Base-by-base conservation (phyloP, 2,329 filamentous ascomycete species). In the Chaetomiaceae sp. region DNA sequence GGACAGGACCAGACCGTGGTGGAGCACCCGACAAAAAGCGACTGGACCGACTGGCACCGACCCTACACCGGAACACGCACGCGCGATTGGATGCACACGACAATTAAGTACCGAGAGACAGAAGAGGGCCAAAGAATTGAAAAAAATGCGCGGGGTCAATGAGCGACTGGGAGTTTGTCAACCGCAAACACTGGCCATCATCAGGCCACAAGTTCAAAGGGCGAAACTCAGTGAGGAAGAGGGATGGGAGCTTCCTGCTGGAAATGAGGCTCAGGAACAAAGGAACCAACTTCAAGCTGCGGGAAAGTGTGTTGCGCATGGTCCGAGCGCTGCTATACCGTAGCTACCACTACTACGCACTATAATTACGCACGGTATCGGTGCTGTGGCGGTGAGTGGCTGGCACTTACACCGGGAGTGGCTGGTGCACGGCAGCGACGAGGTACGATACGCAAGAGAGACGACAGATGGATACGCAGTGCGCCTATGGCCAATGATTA, bases 91-190 rank as follows among this genome's bases (percentile, higher is more conserved):
- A 41, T 16, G 27, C 29, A 44, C 34, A 36, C 42, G 30, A 21
- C 36, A 38, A 37, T n/a, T 7, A 37, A 38, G 14, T 36, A n/a
- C 23, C 33, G 34, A 46, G 46, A n/a, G 23, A 46, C 20, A 33
- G 32, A 49, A 50, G 45, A 51, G 49, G 23, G 32, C 25, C 13
- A 44, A 56, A 55, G 48, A 58, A 55, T 20, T 40, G 36, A 53
- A 54, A 14, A 54, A 44, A 5, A 5, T 11, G 25, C 5, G 25
- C 9, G 47, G 51, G 32, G 51, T 46, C 54, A 63, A 63, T 52
- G 62, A 64, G 45, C 53, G 61, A 62, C 62, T 63, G 50, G 53
- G 62, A 64, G 62, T 53, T 64, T 57, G 62, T 64, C 62, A 62
- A 62, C 60, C 53, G 44, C 58, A 63, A 60, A 58, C 56, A 54